Evolutionary conservation across 495 filamentous ascomycete species (phyloP), one percentile per base, ranked within the genome.

Genomic region (Trichocladium antarcticum): DNA sequence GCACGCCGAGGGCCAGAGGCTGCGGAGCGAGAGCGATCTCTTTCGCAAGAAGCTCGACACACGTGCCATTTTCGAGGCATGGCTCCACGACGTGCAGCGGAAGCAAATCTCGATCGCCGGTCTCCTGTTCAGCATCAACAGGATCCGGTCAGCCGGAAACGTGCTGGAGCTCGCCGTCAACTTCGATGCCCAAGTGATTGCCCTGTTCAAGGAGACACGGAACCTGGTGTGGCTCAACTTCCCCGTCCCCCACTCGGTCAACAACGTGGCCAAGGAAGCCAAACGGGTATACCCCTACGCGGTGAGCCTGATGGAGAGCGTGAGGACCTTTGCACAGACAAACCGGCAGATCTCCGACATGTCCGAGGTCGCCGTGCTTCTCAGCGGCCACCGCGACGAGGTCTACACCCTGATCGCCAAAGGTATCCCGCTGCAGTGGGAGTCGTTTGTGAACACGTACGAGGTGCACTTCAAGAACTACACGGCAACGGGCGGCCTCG

Each of bases 31-130:
- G 66, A 85, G 89, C 54, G 83, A 81, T 45, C 69, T 94, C 56
- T 97, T 99, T 71, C 81, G 87, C 47, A 90, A 94, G 71, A 97
- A 96, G 69, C 77, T 99, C 27, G 89, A 96, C 56, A 96, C 92
- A 2, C 77, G 84, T 15, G 84, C 84, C 1, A 87, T 98, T 40
- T 98, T 93, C 54, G 86, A 96, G 48, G 86, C 89, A 0, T 99
- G 92, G 93, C 71, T 93, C 6, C 80, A 85, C 40, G 93, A 97
- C 63, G 87, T 95, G 6, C 81, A 83, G 54, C 74, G 81, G 53
- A 81, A 87, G 52, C 83, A 92, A 47, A 83, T 97, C 42, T 84
- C 86, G 2, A 97, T 99, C 44, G 79, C 84, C 17, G 92, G 92
- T 10, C 81, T 87, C 15, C 76, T 99, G 6, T 99, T 99, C 69